Evolutionary conservation across 495 filamentous ascomycete genomes (phyloP).

Genomic region (Aspergillus leporis): DNA sequence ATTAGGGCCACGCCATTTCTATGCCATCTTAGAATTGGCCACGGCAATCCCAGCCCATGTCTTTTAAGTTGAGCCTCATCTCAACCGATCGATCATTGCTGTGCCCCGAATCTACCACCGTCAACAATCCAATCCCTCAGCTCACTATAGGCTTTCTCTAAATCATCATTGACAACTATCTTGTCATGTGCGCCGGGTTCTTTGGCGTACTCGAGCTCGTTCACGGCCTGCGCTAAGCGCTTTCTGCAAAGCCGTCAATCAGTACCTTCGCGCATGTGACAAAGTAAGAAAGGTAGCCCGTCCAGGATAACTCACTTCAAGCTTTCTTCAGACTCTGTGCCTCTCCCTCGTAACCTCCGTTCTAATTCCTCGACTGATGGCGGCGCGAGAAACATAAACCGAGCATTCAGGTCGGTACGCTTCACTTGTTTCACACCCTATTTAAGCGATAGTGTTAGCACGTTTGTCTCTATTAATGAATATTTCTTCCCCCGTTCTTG

Average conservation of each 20-base stretch:
- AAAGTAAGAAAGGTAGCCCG: background rate
- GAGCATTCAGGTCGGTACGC: slow-evolving; percentile 68
- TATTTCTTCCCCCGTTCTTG: background rate
- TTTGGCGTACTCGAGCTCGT: slow-evolving; percentile 79
- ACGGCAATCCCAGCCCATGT: background rate
- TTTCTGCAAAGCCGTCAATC: slow-evolving; percentile 34
- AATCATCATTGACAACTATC: slow-evolving; percentile 85
- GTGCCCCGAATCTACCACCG: slow-evolving; percentile 41
- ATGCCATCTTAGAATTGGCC: background rate
- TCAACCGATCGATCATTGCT: slow-evolving; percentile 22
- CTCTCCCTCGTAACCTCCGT: slow-evolving; percentile 72
- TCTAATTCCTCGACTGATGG: slow-evolving; percentile 76
- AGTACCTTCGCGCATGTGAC: background rate
- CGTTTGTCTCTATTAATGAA: background rate
- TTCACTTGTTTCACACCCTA: slow-evolving; percentile 95
- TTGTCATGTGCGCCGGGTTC: slow-evolving; percentile 76
- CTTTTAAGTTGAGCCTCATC: background rate
- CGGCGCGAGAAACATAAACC: slow-evolving; percentile 84
- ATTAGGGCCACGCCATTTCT: background rate
- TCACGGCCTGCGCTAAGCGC: slow-evolving; percentile 73
- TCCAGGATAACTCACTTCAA: slow-evolving; percentile 38
- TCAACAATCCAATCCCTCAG: slow-evolving; percentile 66
- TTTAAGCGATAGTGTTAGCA: slow-evolving; percentile 36
- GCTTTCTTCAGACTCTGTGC: slow-evolving; percentile 78
- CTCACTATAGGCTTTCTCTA: slow-evolving; percentile 81